Conservation (phyloP, 2,329 filamentous ascomycete species). For the Pezicula carpinea region DNA sequence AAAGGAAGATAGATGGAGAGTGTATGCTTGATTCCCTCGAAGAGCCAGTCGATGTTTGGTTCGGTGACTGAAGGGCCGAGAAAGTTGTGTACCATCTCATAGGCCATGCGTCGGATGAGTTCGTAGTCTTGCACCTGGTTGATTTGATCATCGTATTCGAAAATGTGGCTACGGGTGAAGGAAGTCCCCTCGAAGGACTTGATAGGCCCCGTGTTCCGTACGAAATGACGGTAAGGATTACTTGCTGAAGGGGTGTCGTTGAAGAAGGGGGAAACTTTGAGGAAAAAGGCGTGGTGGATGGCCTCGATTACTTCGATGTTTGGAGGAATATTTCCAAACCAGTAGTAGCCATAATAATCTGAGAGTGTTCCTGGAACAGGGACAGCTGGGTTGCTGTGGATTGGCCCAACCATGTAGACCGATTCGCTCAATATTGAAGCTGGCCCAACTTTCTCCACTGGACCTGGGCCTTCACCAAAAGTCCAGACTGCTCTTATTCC, state of each 20-base stretch:
- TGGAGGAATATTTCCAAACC: constrained; percentile 20
- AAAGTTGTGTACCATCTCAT: constrained; percentile 16
- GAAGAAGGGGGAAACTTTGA: constrained; percentile 17
- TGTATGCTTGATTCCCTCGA: constrained; percentile 14
- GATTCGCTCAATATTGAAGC: constrained; percentile 14
- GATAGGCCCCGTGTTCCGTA: constrained; percentile 5
- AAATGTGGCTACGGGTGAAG: constrained; percentile 16
- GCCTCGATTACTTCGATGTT: constrained; percentile 18
- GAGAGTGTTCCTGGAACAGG: not conserved
- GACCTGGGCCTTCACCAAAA: constrained; percentile 19
- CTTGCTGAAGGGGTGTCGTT: constrained; percentile 4
- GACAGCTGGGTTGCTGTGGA: not conserved
- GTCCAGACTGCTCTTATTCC: constrained; percentile 21
- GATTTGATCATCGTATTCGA: constrained; percentile 20
- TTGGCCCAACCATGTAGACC: constrained; percentile 21
- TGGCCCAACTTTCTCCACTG: constrained; percentile 11
- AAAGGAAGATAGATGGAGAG: constrained; percentile 22
- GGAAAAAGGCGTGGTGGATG: constrained; percentile 16
- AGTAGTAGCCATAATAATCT: constrained; percentile 23
- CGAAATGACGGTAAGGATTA: constrained; percentile 18
- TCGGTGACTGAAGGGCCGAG: constrained; percentile 10
- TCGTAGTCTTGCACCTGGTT: constrained; percentile 16
- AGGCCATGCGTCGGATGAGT: constrained; percentile 15
- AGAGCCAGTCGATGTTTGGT: constrained; percentile 15
- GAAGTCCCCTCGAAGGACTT: constrained; percentile 8